phyloP scores from a whole-genome alignment of 2,329 filamentous ascomycete species.

The Elsinoe ampelina region DNA sequence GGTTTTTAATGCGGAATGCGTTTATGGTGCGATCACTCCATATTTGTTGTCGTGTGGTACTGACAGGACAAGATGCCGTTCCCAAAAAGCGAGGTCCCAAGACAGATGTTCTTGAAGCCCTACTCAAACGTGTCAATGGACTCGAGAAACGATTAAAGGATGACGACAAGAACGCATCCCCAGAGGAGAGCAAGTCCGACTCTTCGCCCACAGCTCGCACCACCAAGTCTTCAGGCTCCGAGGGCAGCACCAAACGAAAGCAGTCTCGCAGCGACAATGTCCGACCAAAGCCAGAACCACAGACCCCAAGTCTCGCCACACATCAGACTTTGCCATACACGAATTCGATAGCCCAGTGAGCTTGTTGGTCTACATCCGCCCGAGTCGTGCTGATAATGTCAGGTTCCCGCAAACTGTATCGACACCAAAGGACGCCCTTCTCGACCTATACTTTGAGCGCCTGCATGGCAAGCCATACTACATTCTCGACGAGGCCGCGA shows the following conservation, averaged over 20 bases:
- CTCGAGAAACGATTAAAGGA: conserved; percentile 68
- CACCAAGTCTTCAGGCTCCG: conserved; percentile 6
- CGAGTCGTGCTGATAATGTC: background rate
- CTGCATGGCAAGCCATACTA: conserved; percentile 76
- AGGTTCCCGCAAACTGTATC: conserved; percentile 4
- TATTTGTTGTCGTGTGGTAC: background rate
- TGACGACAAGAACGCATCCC: conserved; percentile 38
- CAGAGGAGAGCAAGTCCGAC: conserved; percentile 13
- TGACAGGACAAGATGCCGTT: conserved; percentile 56
- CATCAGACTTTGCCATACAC: background rate
- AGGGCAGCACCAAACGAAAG: conserved; percentile 9
- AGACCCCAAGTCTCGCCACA: conserved; percentile 7
- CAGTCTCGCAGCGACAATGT: conserved; percentile 8
- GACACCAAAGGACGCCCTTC: conserved; percentile 19
- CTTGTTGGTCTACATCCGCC: background rate
- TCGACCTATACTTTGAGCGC: conserved; percentile 71
- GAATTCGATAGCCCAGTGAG: conserved; percentile 12
- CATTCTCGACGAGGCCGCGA: conserved; percentile 67
- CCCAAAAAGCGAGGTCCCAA: conserved; percentile 87
- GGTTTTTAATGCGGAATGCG: conserved; percentile 77
- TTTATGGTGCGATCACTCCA: conserved; percentile 59
- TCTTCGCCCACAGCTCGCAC: conserved; percentile 11
- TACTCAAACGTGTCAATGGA: conserved; percentile 76
- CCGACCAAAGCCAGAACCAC: conserved; percentile 10
- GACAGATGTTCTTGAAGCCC: conserved; percentile 76